Base-by-base conservation (phyloP, 2,329 filamentous ascomycete species). In the Stemphylium beticola region DNA sequence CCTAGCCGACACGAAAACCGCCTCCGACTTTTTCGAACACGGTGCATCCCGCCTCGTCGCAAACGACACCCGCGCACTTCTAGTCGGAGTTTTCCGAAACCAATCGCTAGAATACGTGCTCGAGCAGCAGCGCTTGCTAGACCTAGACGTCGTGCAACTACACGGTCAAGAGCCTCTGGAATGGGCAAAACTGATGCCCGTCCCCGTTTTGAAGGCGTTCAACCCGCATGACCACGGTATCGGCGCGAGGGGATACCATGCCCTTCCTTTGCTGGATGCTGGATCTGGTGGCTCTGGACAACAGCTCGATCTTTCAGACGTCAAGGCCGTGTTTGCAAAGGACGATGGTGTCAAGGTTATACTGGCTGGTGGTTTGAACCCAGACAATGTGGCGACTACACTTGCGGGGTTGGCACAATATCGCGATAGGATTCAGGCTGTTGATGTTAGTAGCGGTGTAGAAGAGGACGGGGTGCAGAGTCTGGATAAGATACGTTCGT, bases 391-490 rank as follows among this genome's bases (percentile, higher is more conserved):
- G 4, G 79, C 79, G 1, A 80, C 85, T 4, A 83, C 85, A 7
- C 78, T 99, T 15, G 78, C 81, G 18, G 82, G 83, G 12, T 78
- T 93, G 14, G 88, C 87, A 0, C 79, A 83, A 6, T 73, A 85
- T 9, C 80, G 81, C 22, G 80, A 80, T 9, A 85, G 87, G 55
- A 85, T 97, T 11, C 79, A 92, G 31, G 93, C 89, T 2, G 90
- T 99, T 3, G 95, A 99, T 79, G 91, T 96, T 17, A 96, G 92
- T 75, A 96, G 91, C 69, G 96, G 96, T 0, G 92, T 99, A 2
- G 95, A 98, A 77, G 68, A 71, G 29, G 87, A 86, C 32, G 93
- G 92, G 2, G 81, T 86, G 71, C 95, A 99, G 76, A 90, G 88
- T 74, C 67, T 93, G 53, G 84, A 86, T 15, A 96, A 89, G 79